Evolutionary conservation across 164 flowering plant species (phyloP).

Genomic region (Stephania yunnanensis): DNA sequence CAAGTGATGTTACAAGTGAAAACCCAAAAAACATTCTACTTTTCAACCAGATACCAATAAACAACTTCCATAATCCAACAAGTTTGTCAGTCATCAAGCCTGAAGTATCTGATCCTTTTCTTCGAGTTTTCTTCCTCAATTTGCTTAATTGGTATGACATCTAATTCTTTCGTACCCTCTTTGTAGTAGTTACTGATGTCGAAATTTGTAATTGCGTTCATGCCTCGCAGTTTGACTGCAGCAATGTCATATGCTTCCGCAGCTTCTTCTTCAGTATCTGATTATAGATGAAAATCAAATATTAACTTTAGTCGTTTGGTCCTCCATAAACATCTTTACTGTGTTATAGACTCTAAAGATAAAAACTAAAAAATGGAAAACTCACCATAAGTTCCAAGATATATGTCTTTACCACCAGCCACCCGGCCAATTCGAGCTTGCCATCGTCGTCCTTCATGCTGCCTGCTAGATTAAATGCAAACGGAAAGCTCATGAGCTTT

Average conservation of each 20-base stretch:
- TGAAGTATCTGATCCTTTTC: conserved; percentile 13
- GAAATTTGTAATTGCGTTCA: conserved; percentile 26
- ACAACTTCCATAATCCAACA: not conserved
- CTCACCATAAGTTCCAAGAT: conserved; percentile 26
- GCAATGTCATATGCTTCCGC: conserved; percentile 25
- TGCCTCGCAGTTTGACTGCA: conserved; percentile 21
- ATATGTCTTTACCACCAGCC: conserved; percentile 22
- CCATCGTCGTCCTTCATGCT: conserved; percentile 23
- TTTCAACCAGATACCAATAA: not conserved
- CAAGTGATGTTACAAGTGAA: not conserved
- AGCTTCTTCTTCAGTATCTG: conserved; percentile 25
- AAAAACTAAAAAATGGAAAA: not conserved
- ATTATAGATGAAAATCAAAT: not conserved
- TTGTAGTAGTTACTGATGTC: conserved; percentile 23
- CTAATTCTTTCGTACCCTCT: conserved; percentile 21
- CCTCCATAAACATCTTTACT: not conserved
- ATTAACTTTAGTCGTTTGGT: not conserved
- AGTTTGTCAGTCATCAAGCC: conserved; percentile 8
- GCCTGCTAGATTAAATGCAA: conserved; percentile 6
- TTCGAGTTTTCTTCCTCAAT: conserved; percentile 12
- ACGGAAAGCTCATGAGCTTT: not conserved
- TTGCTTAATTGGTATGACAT: conserved; percentile 11
- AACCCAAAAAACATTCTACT: not conserved
- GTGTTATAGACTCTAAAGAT: not conserved
- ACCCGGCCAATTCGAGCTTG: conserved; percentile 26